A percentile compares a stretch with the other conserved stretches of the same genome.
Conservation (phyloP, 352 stramenopile genomes). For the Globisporangium camurandrum region DNA sequence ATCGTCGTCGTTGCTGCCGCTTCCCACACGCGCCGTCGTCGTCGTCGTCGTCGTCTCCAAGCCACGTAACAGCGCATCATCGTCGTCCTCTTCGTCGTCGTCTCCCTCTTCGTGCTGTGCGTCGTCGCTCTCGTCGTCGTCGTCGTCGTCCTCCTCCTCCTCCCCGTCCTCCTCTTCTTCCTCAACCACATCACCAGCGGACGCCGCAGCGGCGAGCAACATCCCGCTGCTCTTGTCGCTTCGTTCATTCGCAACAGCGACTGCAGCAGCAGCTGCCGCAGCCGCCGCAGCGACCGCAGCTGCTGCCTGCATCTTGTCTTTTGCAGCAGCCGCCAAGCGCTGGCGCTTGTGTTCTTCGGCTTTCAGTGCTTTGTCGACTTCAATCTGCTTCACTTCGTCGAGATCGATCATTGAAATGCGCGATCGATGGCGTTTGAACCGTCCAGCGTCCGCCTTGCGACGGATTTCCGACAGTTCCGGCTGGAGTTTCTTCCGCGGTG, state of each 20-base stretch:
- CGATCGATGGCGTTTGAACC: constrained; percentile 77
- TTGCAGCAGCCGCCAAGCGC: constrained; percentile 33
- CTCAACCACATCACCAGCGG: too few relatives aligned
- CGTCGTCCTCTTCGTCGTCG: constrained; percentile 3
- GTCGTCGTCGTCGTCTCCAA: constrained; percentile 3
- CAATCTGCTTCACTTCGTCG: constrained; percentile 85
- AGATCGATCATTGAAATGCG: constrained; percentile 87
- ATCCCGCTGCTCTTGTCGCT: not conserved
- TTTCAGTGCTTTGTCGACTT: constrained; percentile 78
- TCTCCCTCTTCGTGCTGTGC: constrained; percentile 3
- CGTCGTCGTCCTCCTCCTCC: constrained; percentile 8
- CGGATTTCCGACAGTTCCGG: constrained; percentile 76
- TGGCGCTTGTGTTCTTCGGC: constrained; percentile 78
- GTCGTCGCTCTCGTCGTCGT: constrained; percentile 3
- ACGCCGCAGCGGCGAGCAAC: too few relatives aligned
- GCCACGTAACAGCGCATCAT: not conserved
- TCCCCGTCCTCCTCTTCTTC: too few relatives aligned
- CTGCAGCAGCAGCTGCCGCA: not conserved
- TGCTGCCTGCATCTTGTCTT: constrained; percentile 13
- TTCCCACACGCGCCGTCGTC: constrained; percentile 2
- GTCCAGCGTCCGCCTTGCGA: constrained; percentile 69
- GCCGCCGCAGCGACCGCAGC: too few relatives aligned
- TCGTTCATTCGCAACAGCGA: not conserved
- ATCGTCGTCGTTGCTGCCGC: constrained; percentile 8
- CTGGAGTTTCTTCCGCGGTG: constrained; percentile 43